phyloP scores from a whole-genome alignment of 1,284 basidiomycete genomes.

The Rugosomyces carneus region DNA sequence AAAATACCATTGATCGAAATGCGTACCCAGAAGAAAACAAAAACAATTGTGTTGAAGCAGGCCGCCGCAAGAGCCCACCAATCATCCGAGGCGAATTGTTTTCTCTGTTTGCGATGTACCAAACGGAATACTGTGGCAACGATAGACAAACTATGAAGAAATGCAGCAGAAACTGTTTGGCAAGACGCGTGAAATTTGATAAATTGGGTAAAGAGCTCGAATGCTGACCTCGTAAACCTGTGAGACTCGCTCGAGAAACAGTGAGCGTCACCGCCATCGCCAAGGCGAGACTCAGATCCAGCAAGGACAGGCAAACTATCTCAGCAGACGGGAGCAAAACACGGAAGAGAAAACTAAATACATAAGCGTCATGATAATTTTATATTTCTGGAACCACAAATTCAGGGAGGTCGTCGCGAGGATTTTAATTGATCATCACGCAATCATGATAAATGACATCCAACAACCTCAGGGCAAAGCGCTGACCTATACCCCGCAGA shows the following conservation, averaged over 20 bases:
- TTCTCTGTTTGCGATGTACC: constrained; percentile 9
- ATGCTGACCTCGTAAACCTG: neutral
- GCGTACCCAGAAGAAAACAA: constrained; percentile 10
- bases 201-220: neutral
- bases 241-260: neutral
- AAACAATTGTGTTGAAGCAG: constrained; percentile 11
- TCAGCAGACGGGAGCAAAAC: too few species aligned
- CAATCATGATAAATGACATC: too few species aligned
- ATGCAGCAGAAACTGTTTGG: constrained; percentile 3
- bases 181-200: neutral
- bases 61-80: constrained; percentile 14
- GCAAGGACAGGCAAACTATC: neutral
- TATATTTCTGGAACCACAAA: too few species aligned
- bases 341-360: too few species aligned
- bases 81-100: constrained; percentile 16
- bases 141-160: constrained; percentile 14
- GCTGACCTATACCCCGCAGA: too few species aligned
- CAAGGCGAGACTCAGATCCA: neutral
- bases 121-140: constrained; percentile 13
- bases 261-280: neutral
- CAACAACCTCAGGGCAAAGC: too few species aligned
- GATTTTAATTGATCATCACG: too few species aligned
- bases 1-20: constrained; percentile 9
- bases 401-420: too few species aligned
- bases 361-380: too few species aligned